phyloP scores from a whole-genome alignment of 129 eudicot species.

The Helichrysum umbraculigerum region DNA sequence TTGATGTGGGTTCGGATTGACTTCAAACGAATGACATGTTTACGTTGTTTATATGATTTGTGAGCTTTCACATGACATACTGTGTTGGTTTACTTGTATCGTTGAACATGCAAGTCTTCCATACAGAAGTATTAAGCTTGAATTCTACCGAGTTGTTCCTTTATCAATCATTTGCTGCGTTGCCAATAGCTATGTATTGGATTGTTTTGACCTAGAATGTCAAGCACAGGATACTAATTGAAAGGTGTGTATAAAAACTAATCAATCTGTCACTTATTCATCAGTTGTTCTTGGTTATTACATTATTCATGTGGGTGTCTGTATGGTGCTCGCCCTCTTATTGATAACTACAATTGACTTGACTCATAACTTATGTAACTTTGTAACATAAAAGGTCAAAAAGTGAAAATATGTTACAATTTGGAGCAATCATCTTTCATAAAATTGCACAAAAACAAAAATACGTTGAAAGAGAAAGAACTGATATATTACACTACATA shows the following conservation, averaged over 20 bases:
- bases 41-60: neutral
- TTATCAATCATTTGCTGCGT: neutral
- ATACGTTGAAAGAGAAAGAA: no score
- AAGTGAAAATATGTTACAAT: no score
- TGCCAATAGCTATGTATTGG: neutral
- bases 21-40: neutral
- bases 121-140: neutral
- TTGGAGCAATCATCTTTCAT: no score
- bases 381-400: no score
- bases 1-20: slow-evolving; percentile 40
- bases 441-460: no score
- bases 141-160: neutral
- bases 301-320: neutral
- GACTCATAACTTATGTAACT: no score
- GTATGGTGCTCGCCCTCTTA: neutral
- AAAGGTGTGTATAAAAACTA: neutral
- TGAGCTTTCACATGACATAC: neutral
- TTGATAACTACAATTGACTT: neutral
- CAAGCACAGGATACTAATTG: neutral
- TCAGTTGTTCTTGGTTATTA: neutral
- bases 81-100: neutral
- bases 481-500: no score
- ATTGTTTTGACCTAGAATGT: neutral
- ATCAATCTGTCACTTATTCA: neutral
- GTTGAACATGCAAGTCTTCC: neutral